Percentiles rank a stretch among this genome's conserved stretches.
Conservation (phyloP, 495 filamentous ascomycete genomes). For the Podospora australis region DNA sequence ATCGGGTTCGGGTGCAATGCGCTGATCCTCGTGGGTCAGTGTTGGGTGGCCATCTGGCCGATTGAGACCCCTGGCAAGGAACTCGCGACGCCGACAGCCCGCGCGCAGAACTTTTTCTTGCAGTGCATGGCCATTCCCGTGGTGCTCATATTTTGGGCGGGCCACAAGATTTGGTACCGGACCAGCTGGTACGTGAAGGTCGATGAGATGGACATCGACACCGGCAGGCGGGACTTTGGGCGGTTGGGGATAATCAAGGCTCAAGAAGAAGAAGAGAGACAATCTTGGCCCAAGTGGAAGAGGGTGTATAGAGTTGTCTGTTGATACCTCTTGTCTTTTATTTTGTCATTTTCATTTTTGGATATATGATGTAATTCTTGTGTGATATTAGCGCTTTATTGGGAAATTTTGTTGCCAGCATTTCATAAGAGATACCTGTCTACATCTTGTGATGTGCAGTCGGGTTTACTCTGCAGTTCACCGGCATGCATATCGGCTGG, state of each 20-base stretch:
- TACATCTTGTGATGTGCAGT: too few relatives aligned
- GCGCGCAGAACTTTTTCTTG: constrained; percentile 61
- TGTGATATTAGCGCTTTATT: too few relatives aligned
- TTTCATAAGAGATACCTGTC: too few relatives aligned
- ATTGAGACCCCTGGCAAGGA: constrained; percentile 25
- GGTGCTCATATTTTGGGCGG: constrained; percentile 67
- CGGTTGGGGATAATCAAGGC: constrained; percentile 65
- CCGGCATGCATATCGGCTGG: too few relatives aligned
- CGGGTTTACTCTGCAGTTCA: too few relatives aligned
- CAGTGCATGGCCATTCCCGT: constrained; percentile 78
- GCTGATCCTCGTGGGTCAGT: constrained; percentile 76
- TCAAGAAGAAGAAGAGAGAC: constrained; percentile 72
- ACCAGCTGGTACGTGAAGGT: constrained; percentile 62
- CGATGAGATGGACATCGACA: constrained; percentile 78
- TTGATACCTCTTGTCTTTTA: too few relatives aligned
- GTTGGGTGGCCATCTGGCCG: constrained; percentile 83
- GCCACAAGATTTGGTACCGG: constrained; percentile 68
- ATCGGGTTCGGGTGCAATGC: constrained; percentile 73
- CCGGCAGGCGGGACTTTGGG: constrained; percentile 83
- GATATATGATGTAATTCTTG: too few relatives aligned
- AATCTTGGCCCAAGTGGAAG: constrained; percentile 81
- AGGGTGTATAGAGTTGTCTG: constrained; percentile 55
- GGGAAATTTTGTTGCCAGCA: too few relatives aligned
- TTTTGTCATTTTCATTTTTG: too few relatives aligned
- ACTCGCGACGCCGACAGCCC: constrained; percentile 27